These are phyloP conservation scores for Populus hybrid DNA, from an alignment of 441 rosid genomes.

Conservation along the genomic window DNA sequence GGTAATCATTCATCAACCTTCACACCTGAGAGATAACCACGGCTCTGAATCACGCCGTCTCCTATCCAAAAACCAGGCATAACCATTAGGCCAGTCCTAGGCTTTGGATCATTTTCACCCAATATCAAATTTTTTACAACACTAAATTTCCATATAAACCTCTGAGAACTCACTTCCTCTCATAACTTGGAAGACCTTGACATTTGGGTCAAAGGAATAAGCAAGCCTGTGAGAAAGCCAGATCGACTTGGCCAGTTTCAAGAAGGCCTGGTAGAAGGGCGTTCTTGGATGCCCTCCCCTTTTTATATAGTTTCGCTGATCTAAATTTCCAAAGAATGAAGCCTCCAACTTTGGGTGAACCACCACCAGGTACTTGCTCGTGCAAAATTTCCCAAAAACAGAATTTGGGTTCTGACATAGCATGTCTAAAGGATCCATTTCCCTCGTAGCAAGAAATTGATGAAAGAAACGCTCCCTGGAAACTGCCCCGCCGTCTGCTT, in stretches of 20 bases:
- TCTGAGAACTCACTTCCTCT: constrained; percentile 80
- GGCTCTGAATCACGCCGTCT: constrained; percentile 75
- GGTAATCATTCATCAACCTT: constrained; percentile 58
- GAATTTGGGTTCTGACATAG: constrained; percentile 84
- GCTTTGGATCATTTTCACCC: constrained; percentile 60
- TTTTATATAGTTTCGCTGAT: constrained; percentile 68
- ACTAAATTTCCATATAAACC: constrained; percentile 72
- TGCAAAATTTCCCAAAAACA: constrained; percentile 70
- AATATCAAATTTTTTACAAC: constrained; percentile 59
- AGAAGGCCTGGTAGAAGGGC: constrained; percentile 83
- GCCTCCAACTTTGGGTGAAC: constrained; percentile 97
- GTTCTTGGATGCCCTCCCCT: constrained; percentile 97
- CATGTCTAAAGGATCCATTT: constrained; percentile 79
- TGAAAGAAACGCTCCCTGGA: constrained; percentile 74
- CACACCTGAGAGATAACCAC: constrained; percentile 78
- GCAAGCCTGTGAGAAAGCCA: constrained; percentile 96
- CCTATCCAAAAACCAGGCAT: constrained; percentile 93
- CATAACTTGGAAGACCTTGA: constrained; percentile 74
- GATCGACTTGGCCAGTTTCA: constrained; percentile 77
- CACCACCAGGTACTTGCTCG: constrained; percentile 66
- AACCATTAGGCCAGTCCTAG: constrained; percentile 77
- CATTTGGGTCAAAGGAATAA: constrained; percentile 73
- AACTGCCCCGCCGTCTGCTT: constrained; percentile 36
- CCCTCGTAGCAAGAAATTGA: constrained; percentile 69
- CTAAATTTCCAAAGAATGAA: constrained; percentile 89